A percentile compares a stretch with the other conserved stretches of the same genome.
Conservation (phyloP, 768 basidiomycete genomes). For the Boletus barrowsii region DNA sequence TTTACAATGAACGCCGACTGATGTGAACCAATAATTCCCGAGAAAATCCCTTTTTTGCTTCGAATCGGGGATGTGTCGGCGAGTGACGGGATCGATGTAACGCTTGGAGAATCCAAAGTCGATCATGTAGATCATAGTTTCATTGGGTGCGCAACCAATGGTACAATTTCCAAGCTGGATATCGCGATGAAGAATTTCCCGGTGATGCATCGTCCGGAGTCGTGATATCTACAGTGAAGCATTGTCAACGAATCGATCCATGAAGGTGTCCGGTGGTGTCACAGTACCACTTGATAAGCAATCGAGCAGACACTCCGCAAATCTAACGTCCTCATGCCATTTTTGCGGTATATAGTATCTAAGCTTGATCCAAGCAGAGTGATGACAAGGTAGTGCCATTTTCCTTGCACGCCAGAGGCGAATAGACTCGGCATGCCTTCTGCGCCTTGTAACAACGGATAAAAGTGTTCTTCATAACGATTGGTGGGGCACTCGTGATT, state of each 20-base stretch:
- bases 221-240: conserved; percentile 53
- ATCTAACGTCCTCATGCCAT: conserved; percentile 59
- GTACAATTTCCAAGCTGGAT: conserved; percentile 79
- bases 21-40: conserved; percentile 84
- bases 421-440: conserved; percentile 73
- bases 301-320: conserved; percentile 70
- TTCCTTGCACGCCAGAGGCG: conserved; percentile 53
- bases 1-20: conserved; percentile 73
- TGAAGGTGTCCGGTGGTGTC: not conserved
- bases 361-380: conserved; percentile 70
- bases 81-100: conserved; percentile 64
- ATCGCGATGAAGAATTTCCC: conserved; percentile 73
- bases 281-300: conserved; percentile 71
- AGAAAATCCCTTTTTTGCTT: conserved; percentile 69
- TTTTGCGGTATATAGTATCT: conserved; percentile 56
- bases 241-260: conserved; percentile 6
- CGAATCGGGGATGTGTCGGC: conserved; percentile 70
- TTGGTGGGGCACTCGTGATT: conserved; percentile 78
- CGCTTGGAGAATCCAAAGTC: conserved; percentile 83
- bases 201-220: conserved; percentile 72
- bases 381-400: conserved; percentile 74
- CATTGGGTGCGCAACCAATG: conserved; percentile 56
- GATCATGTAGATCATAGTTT: conserved; percentile 72
- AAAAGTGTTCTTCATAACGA: conserved; percentile 63
- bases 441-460: conserved; percentile 68